Conservation (phyloP, 2,329 filamentous ascomycete genomes). For the Aspergillus sp. region DNA sequence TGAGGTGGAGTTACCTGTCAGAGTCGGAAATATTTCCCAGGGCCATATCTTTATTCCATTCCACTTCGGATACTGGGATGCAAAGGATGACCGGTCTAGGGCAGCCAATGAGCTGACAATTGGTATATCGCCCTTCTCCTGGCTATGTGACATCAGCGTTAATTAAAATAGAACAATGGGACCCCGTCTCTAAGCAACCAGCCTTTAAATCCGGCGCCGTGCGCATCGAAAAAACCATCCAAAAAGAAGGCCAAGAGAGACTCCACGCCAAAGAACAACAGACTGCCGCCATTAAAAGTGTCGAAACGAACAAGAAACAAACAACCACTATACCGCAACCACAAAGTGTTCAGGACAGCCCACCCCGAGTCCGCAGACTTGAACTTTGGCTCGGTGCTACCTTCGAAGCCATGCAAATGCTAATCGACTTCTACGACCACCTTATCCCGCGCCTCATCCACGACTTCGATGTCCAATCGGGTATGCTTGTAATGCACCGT, state of each 20-base stretch:
- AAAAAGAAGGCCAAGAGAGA: slow-evolving; percentile 7
- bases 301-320: slow-evolving; percentile 4
- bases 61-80: slow-evolving; percentile 34
- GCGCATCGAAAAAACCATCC: slow-evolving; percentile 24
- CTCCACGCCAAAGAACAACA: slow-evolving; percentile 18
- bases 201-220: slow-evolving; percentile 32
- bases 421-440: slow-evolving; percentile 2
- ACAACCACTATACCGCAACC: background rate
- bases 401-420: slow-evolving; percentile 16
- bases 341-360: background rate
- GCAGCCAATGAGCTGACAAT: slow-evolving; percentile 35
- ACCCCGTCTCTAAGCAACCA: slow-evolving; percentile 34
- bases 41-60: slow-evolving; percentile 36
- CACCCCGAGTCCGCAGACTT: slow-evolving; percentile 18
- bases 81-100: slow-evolving; percentile 22
- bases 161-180: slow-evolving; percentile 20
- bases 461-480: slow-evolving; percentile 25
- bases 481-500: slow-evolving; percentile 21
- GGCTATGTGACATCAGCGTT: background rate
- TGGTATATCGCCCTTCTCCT: slow-evolving; percentile 14
- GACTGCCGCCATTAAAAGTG: slow-evolving; percentile 11
- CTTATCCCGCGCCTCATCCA: slow-evolving; percentile 5
- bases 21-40: slow-evolving; percentile 20
- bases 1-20: slow-evolving; percentile 22
- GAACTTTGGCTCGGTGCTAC: slow-evolving; percentile 30